These are phyloP conservation scores for Marasmius oreades DNA, from an alignment of 1,284 basidiomycete species.

Conservation along the genomic window DNA sequence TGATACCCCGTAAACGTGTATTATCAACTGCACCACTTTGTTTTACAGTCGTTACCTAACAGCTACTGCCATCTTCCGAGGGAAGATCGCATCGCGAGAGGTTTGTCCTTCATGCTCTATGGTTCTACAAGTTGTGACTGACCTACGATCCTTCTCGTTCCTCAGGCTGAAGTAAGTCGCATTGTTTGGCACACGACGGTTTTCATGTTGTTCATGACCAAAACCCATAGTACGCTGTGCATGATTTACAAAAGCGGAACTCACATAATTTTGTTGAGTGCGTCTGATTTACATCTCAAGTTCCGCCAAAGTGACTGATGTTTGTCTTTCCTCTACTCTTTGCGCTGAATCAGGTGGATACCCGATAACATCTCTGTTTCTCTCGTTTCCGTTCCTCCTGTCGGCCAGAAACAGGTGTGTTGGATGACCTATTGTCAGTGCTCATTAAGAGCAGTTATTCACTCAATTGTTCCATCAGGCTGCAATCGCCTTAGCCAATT, in stretches of 20 bases:
- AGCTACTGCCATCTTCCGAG: constrained; percentile 85
- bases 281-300: constrained; percentile 21
- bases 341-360: constrained; percentile 70
- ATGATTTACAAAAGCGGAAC: constrained; percentile 67
- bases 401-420: constrained; percentile 68
- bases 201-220: constrained; percentile 6
- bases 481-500: constrained; percentile 80
- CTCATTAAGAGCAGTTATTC: background rate
- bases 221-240: constrained; percentile 38
- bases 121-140: constrained; percentile 22
- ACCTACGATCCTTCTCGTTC: constrained; percentile 26
- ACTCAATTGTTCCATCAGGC: constrained; percentile 36
- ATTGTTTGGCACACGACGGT: constrained; percentile 3
- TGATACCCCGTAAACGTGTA: background rate
- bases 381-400: constrained; percentile 79
- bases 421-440: background rate
- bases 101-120: constrained; percentile 39
- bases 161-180: constrained; percentile 52
- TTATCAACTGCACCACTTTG: constrained; percentile 1
- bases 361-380: constrained; percentile 82
- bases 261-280: constrained; percentile 77
- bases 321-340: too few relatives aligned
- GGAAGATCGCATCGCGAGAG: constrained; percentile 76
- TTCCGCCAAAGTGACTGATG: background rate
- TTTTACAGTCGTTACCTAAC: constrained; percentile 73